These are phyloP conservation scores for Akanthomyces lecanii DNA, from an alignment of 2,329 filamentous ascomycete genomes.

Conservation along the genomic window DNA sequence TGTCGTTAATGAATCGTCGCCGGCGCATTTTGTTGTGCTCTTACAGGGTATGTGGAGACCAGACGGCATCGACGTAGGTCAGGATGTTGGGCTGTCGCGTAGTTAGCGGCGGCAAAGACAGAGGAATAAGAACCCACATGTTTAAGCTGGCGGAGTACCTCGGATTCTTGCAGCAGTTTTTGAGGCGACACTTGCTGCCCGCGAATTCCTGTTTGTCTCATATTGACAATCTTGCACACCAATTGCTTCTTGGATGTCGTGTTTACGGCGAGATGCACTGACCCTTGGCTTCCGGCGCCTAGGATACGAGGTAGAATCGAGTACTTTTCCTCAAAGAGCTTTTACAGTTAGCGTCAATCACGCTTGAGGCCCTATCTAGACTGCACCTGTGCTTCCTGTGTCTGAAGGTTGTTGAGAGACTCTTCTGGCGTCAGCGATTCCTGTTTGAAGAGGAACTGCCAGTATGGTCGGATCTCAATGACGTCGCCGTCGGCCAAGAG, in stretches of 20 bases:
- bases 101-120: background rate
- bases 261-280: constrained; percentile 41
- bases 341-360: constrained; percentile 9
- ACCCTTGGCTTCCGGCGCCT: constrained; percentile 35
- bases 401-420: constrained; percentile 29
- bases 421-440: constrained; percentile 22
- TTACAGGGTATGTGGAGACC: constrained; percentile 44
- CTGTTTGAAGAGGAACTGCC: constrained; percentile 35
- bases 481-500: constrained; percentile 49
- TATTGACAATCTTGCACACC: constrained; percentile 63
- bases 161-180: constrained; percentile 44
- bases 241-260: constrained; percentile 52
- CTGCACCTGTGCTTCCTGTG: constrained; percentile 31
- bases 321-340: constrained; percentile 35
- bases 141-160: constrained; percentile 49
- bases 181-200: constrained; percentile 28
- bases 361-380: too few relatives aligned
- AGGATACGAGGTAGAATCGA: constrained; percentile 32
- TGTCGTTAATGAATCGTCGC: background rate
- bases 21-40: constrained; percentile 19
- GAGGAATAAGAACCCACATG: constrained; percentile 42
- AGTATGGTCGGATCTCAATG: constrained; percentile 39
- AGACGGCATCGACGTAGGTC: constrained; percentile 47
- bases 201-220: constrained; percentile 33
- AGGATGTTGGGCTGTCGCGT: constrained; percentile 49